Base-by-base conservation (phyloP, 2,329 filamentous ascomycete genomes). In the Pezizomycotina sp. region DNA sequence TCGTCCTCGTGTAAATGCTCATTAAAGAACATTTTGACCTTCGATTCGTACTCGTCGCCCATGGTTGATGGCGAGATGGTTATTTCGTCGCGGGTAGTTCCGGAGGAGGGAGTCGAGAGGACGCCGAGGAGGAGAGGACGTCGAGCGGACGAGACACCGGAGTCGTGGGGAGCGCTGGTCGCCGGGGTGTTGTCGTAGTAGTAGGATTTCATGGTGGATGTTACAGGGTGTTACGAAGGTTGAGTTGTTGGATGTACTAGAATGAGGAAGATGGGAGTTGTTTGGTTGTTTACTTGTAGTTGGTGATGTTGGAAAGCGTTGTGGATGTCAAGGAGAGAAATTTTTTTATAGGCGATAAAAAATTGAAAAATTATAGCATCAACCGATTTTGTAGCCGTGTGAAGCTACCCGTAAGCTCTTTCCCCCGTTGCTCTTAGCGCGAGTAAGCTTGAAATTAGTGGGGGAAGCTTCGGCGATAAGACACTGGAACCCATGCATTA, bases 1-100 rank as follows among this genome's bases (percentile, higher is more conserved):
- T 98, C 89, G 50, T 98, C 89, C 62, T 98, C 89, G 56, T 98
- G 89, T 52, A 98, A 59, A 58, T 98, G 89, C 65, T 98, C 89
- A 51, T 78, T 58, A 63, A 95, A 98, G 64, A 98, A 98, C 48
- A 61, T 71, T 62, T 82, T 84, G 46, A 98, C 82, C 60, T 95
- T 95, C 46, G 78, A 71, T 60, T 98, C 86, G 62, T 95, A 98
- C 27, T 73, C 61, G 24, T 71, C 77, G 38, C 82, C 83, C 76
- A 95, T 82, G 47, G 73, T 77, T 46, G 74, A 64, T 0, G 84
- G 86, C 5, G 81, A 91, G 14, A 98, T 80, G 42, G 71, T 79
- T 56, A 95, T 79, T 60, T 91, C 75, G 62, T 98, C 89, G 38
- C 86, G 78, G 64, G 95, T 93, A 63, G 78, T 84, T 68, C 98